These are phyloP conservation scores for Arabidopsis thaliana DNA, from an alignment of 345 rosid species.

Conservation along the genomic window TAIR10.1 NC_003071.7:18019001-18019500, in stretches of 20 bases:
- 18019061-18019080: too few species aligned
- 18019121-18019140: too few species aligned
- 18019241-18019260: too few species aligned
- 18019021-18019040: too few species aligned
- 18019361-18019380: not conserved
- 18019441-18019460: conserved; percentile 2
- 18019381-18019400: conserved; percentile 31
- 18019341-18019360: conserved; percentile 12
- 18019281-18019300: not conserved
- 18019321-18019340: not conserved
- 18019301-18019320: not conserved
- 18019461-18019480: not conserved
- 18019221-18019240: too few species aligned
- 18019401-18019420: conserved; percentile 17
- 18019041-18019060: too few species aligned
- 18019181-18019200: not conserved
- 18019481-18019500: not conserved
- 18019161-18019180: not conserved
- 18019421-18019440: conserved; percentile 25
- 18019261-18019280: too few species aligned
- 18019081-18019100: too few species aligned
- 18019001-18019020: too few species aligned
- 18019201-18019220: too few species aligned
- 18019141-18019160: too few species aligned
- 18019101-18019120: too few species aligned